phyloP scores from a whole-genome alignment of 176 grass and related monocot species.

The Aegilops bicornis region DNA sequence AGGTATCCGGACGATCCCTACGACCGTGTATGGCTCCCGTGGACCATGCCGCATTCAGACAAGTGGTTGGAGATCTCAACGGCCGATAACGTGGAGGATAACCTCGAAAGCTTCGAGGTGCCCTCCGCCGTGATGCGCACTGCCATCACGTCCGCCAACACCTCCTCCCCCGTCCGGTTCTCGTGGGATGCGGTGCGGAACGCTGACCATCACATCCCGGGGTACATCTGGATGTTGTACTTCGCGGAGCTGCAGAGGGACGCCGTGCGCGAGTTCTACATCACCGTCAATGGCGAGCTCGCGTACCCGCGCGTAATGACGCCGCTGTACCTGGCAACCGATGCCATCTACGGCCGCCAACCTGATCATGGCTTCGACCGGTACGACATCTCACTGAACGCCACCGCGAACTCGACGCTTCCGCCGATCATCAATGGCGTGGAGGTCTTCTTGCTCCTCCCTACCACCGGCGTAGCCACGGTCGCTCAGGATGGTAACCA shows the following conservation, averaged over 20 bases:
- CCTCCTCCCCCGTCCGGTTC: constrained; percentile 31
- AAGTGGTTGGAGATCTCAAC: constrained; percentile 25
- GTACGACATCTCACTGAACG: constrained; percentile 21
- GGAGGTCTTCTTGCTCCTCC: constrained; percentile 31
- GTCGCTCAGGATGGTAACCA: constrained; percentile 33
- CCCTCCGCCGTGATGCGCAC: constrained; percentile 54
- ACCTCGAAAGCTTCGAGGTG: not conserved
- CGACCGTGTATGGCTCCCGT: constrained; percentile 17
- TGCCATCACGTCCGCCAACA: constrained; percentile 22
- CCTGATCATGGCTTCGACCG: no score
- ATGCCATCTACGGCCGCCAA: not conserved
- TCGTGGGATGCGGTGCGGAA: not conserved
- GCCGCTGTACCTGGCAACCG: not conserved
- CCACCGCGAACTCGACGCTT: constrained; percentile 27
- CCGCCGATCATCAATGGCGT: constrained; percentile 46
- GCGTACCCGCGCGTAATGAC: not conserved
- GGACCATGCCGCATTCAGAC: not conserved
- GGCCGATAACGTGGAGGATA: not conserved
- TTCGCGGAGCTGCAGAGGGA: constrained; percentile 31
- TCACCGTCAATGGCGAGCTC: not conserved
- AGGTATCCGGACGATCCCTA: constrained; percentile 46
- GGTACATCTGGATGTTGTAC: constrained; percentile 8
- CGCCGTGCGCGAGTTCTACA: constrained; percentile 18
- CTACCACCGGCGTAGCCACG: not conserved
- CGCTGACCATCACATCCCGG: not conserved